phyloP scores from a whole-genome alignment of 1,284 basidiomycete species.

The Gastroboletus turbinatus region DNA sequence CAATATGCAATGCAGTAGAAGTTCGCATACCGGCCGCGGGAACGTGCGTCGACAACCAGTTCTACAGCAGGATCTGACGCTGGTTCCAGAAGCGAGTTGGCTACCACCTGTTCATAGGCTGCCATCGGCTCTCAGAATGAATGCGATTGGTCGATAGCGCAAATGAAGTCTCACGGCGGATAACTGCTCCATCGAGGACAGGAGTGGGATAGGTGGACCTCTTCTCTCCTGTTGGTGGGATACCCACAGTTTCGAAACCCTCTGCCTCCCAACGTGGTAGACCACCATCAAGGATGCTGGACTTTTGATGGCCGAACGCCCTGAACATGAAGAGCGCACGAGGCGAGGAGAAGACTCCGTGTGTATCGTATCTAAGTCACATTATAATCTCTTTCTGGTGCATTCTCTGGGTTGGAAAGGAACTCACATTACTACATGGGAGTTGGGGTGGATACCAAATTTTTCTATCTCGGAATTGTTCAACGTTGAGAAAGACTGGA shows the following conservation, averaged over 20 bases:
- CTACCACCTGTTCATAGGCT: slow-evolving; percentile 85
- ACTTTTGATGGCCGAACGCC: slow-evolving; percentile 81
- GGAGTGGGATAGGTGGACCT: slow-evolving; percentile 55
- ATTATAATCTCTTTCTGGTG: slow-evolving; percentile 10
- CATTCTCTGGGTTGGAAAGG: slow-evolving; percentile 4
- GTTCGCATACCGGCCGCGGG: slow-evolving; percentile 63
- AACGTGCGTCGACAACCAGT: slow-evolving; percentile 86
- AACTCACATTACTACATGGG: slow-evolving; percentile 80
- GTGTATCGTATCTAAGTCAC: slow-evolving; percentile 72
- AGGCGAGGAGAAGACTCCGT: slow-evolving; percentile 88
- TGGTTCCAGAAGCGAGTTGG: slow-evolving; percentile 59
- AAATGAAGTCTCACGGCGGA: slow-evolving; percentile 57
- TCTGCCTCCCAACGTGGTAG: slow-evolving; percentile 82
- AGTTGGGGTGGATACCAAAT: slow-evolving; percentile 72
- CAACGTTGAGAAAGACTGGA: slow-evolving; percentile 4
- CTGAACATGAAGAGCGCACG: slow-evolving; percentile 92
- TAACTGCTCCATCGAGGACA: slow-evolving; percentile 44
- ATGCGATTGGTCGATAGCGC: slow-evolving; percentile 15
- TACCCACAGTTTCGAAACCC: slow-evolving; percentile 62
- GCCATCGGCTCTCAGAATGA: slow-evolving; percentile 19
- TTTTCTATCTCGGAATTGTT: slow-evolving; percentile 45
- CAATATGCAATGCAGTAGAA: background rate
- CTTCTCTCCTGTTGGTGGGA: slow-evolving; percentile 32
- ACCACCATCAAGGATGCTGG: slow-evolving; percentile 88
- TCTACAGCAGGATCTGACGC: slow-evolving; percentile 50